phyloP scores from a whole-genome alignment of 2,329 filamentous ascomycete species.

The Trichoderma koningii region DNA sequence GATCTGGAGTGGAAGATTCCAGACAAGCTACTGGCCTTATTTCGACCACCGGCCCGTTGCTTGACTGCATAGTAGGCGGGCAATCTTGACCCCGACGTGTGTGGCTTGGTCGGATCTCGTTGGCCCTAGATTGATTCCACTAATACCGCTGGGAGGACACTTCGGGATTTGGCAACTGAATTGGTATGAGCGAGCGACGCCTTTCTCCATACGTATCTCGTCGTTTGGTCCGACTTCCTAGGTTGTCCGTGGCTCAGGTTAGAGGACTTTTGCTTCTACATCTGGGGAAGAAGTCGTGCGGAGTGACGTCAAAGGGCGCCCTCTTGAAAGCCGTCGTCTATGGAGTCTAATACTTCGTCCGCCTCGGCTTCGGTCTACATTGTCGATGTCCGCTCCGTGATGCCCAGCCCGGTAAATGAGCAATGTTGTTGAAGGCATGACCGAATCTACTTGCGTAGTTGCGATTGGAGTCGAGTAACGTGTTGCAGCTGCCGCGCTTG shows the following conservation, averaged over 20 bases:
- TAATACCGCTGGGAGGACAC: neutral
- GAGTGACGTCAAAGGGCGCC: slow-evolving; percentile 2
- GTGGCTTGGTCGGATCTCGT: slow-evolving; percentile 4
- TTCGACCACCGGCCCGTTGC: slow-evolving; percentile 13
- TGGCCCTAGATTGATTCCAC: neutral
- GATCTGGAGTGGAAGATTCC: slow-evolving; percentile 18
- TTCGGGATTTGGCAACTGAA: slow-evolving; percentile 10
- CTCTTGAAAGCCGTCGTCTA: neutral
- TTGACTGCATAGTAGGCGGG: neutral
- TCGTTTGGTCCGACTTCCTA: neutral
- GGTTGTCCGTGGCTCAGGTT: neutral
- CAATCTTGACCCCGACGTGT: neutral
- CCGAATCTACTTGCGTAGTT: neutral
- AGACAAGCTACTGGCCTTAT: slow-evolving; percentile 2
- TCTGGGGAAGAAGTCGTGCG: neutral
- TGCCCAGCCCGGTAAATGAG: neutral
- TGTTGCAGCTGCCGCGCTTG: no score
- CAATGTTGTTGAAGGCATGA: neutral
- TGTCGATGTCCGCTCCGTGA: neutral
- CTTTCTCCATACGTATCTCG: neutral
- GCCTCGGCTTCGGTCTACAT: slow-evolving; percentile 13
- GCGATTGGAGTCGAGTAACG: slow-evolving; percentile 2
- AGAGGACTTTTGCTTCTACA: neutral
- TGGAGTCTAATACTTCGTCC: neutral
- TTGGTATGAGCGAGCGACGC: neutral